phyloP scores from a whole-genome alignment of 768 basidiomycete species.

The Pisolithus sp. region DNA sequence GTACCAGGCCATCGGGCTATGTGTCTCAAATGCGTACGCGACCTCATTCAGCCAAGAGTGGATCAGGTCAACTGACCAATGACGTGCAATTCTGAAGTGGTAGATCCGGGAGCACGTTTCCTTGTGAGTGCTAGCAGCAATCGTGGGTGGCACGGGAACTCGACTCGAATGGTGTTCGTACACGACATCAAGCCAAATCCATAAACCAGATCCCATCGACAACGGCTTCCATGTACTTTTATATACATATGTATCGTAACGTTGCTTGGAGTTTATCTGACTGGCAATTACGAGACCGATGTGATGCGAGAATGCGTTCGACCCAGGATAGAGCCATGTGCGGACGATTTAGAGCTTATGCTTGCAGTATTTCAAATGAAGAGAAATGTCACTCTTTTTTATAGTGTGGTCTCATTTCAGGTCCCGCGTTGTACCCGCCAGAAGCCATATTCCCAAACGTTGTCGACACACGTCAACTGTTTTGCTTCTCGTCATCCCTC shows the following conservation, averaged over 20 bases:
- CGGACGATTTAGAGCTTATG: constrained; percentile 17
- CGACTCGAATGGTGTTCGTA: constrained; percentile 83
- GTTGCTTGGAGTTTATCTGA: constrained; percentile 1
- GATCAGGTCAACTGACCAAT: constrained; percentile 18
- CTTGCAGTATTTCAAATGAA: constrained; percentile 26
- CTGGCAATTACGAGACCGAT: no score
- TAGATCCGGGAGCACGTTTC: constrained; percentile 80
- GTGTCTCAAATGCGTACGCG: constrained; percentile 85
- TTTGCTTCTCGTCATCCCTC: constrained; percentile 29
- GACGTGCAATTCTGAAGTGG: constrained; percentile 43
- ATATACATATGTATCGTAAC: no score
- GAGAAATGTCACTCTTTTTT: no score
- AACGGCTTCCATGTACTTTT: no score
- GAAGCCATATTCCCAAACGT: constrained; percentile 9
- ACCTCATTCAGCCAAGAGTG: constrained; percentile 7
- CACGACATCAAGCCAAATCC: constrained; percentile 67
- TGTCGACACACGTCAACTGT: constrained; percentile 16
- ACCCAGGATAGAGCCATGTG: no score
- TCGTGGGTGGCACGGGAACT: constrained; percentile 90
- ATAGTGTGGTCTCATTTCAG: no score
- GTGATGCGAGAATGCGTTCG: no score
- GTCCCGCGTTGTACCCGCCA: constrained; percentile 29
- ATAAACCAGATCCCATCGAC: constrained; percentile 19
- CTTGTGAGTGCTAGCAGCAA: constrained; percentile 90
- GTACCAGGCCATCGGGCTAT: constrained; percentile 90